Evolutionary conservation across 495 filamentous ascomycete genomes (phyloP), one percentile per base, ranked within the genome.

Genomic region (Astrothelium macrocarpum): DNA sequence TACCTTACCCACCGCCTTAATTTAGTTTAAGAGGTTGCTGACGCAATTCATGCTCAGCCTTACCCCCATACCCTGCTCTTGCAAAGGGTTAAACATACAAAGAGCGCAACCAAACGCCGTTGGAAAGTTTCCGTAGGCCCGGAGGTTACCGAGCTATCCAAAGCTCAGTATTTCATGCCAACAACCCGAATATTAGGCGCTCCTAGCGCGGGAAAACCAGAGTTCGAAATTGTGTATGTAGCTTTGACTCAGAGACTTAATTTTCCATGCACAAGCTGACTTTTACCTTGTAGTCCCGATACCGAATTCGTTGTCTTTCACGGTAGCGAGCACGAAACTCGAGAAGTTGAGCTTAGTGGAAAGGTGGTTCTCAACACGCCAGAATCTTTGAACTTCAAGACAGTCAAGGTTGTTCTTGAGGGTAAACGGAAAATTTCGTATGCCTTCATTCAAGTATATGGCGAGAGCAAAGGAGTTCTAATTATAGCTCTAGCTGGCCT

Each of bases 251-350:
- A 49, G 3, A 18, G n/a, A 20, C 43, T 3, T 18, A 14, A 49
- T 49, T 3, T 49, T 20, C n/a, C 11, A 4, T 14, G 34, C n/a
- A 49, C 7, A 29, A 28, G 29, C 25, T 56, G 25, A 56, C 49
- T 9, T 9, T 29, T 11, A 20, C 49, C 2, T 29, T 16, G 25
- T 49, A 75, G 75, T 20, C 75, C 72, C 23, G 66, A 72, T 61
- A 68, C 67, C 14, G 66, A 70, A 20, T 76, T 74, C 65, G 69
- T 77, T 26, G 71, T 76, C 58, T 73, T 77, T 67, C 63, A 73
- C 62, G 75, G 75, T 64, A 60, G 67, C 59, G 66, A 71, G 61
- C 64, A 70, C 28, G 75, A 77, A 53, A 64, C 71, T 20, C 65
- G 67, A 46, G 32, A 59, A 18, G 64, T 70, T 56, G 68, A 71